Conservation (phyloP, 2,329 filamentous ascomycete species). For the Zelopaecilomyces penicillatus region DNA sequence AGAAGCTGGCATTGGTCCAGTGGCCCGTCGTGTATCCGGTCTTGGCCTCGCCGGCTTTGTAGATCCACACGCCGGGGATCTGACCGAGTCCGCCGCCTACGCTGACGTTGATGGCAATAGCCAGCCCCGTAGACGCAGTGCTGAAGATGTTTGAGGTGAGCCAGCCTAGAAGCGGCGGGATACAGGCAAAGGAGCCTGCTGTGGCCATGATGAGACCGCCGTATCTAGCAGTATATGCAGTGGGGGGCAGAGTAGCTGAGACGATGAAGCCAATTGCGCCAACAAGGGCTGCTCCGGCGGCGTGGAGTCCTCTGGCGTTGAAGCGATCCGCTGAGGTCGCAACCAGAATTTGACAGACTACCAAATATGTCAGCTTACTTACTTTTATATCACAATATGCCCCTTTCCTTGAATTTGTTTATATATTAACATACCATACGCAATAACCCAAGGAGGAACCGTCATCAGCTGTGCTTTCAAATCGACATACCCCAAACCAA, state of each 20-base stretch:
- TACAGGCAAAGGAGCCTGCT: conserved; percentile 58
- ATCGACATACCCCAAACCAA: conserved; percentile 40
- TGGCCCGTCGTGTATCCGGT: conserved; percentile 62
- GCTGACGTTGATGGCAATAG: conserved; percentile 62
- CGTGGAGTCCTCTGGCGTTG: conserved; percentile 43
- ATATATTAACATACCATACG: conserved; percentile 35
- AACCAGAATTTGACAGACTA: conserved; percentile 31
- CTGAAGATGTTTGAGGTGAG: conserved; percentile 58
- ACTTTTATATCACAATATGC: not conserved
- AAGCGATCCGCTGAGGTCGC: conserved; percentile 56
- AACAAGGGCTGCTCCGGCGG: conserved; percentile 33
- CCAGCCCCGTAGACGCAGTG: conserved; percentile 57
- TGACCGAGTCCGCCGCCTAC: conserved; percentile 59
- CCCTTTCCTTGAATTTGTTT: not conserved
- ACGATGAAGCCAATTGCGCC: conserved; percentile 46
- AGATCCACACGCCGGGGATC: conserved; percentile 68
- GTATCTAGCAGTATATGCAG: conserved; percentile 54
- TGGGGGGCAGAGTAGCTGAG: conserved; percentile 53
- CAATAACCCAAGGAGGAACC: conserved; percentile 55
- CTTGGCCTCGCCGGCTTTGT: conserved; percentile 52
- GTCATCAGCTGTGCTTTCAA: conserved; percentile 58
- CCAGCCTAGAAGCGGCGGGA: conserved; percentile 64
- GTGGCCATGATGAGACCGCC: conserved; percentile 61
- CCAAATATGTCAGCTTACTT: not conserved
- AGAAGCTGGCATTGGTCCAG: conserved; percentile 54